Evolutionary conservation across 2,329 filamentous ascomycete genomes (phyloP).

Genomic region (Parascedosporium putredinis): DNA sequence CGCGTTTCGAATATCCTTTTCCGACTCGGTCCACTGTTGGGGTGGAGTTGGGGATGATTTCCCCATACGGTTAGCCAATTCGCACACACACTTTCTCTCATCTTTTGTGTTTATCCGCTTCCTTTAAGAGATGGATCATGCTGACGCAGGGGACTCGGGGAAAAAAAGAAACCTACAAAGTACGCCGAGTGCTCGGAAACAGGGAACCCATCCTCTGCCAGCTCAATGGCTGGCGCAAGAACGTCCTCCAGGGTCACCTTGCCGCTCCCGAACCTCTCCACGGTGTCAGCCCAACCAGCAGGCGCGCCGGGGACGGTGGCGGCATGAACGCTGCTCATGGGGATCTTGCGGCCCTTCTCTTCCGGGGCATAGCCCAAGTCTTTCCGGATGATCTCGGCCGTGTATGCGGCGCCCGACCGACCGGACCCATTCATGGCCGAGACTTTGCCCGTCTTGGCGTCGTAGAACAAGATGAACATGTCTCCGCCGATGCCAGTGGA

Average conservation of each 20-base stretch:
- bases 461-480: slow-evolving; percentile 91
- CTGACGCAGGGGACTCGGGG: background rate
- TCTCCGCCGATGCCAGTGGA: slow-evolving; percentile 95
- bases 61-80: background rate
- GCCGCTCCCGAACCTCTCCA: slow-evolving; percentile 82
- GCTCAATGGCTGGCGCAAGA: slow-evolving; percentile 68
- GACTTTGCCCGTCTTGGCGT: slow-evolving; percentile 71
- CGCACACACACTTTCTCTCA: no score
- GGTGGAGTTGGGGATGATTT: background rate
- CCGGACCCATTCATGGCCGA: slow-evolving; percentile 88
- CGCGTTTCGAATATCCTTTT: slow-evolving; percentile 53
- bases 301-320: slow-evolving; percentile 85
- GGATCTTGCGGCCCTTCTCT: slow-evolving; percentile 47
- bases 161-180: slow-evolving; percentile 41
- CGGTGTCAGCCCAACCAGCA: slow-evolving; percentile 84
- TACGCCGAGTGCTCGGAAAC: slow-evolving; percentile 68
- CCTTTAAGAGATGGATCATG: background rate
- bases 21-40: slow-evolving; percentile 65
- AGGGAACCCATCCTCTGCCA: slow-evolving; percentile 83
- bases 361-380: slow-evolving; percentile 56
- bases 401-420: slow-evolving; percentile 60
- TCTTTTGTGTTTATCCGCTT: no score
- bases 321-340: slow-evolving; percentile 65
- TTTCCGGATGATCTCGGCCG: slow-evolving; percentile 58
- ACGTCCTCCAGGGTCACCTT: slow-evolving; percentile 69